Evolutionary conservation across 768 basidiomycete genomes (phyloP), one percentile per base, ranked within the genome.

Genomic region (Amanita rubescens): DNA sequence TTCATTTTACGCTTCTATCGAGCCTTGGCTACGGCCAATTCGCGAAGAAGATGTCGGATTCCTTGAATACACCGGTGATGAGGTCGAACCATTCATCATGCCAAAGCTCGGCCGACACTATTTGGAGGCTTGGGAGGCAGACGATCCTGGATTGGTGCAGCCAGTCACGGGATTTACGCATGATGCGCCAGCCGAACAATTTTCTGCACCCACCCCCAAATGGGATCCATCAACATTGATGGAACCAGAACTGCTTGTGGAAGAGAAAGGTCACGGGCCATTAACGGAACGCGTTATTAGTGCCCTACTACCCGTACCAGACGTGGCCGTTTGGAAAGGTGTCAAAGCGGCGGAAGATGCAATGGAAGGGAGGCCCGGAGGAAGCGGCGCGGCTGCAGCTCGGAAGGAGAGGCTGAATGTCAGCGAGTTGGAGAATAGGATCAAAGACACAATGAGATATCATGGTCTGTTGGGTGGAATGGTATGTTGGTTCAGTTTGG

Each of bases 31-130:
- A 62, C 84, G 94, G 48, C 80, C 82, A 20, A 83, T 97, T 41
- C 87, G 87, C 57, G 96, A 98, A 69, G 96, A 98, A 67, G 96
- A 99, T 63, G 72, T 98, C 25, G 95, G 95, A 2, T 94, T 93
- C 68, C 76, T 99, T 49, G 88, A 91, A 55, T 89, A 89, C 62
- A 85, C 85, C 10, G 89, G 80, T n/a, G 94, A 97, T 62, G 94
- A 96, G 57, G 75, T 90, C 8, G 90, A 93, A 54, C 87, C 91
- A 0, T 96, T 81, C 62, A 69, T 91, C 32, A 81, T 94, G 69
- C 95, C 95, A 25, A 81, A 86, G 53, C 78, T 96, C 0, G 95
- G 80, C 19, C 75, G 84, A 59, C 94, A 95, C 69, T 99, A 97
- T 62, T 71, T 82, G 32, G 90, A 95, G 49, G 75, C 85, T 0